Evolutionary conservation across 73 alveolate species (phyloP), one percentile per base, ranked within the genome.

Genomic region (Diophrys appendiculata): DNA sequence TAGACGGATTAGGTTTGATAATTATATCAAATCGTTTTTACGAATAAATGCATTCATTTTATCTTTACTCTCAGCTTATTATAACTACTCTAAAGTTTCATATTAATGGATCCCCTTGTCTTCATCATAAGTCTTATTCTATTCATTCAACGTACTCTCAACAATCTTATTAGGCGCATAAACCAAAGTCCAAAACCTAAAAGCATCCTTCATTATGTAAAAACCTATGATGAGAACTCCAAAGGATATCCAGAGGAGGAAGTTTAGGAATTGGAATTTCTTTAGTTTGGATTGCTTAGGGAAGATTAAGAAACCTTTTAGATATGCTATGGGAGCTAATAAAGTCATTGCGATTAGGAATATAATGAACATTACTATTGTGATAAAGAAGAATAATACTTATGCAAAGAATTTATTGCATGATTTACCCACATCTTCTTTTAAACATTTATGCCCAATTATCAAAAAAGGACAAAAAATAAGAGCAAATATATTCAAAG

Each of bases 391-490:
- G 65, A 52, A 77, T 8, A 34, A 23, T 2, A 67, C 26, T 34
- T 67, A 55, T 18, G 64, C 18, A 27, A 64, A 14, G 3, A 11
- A 22, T 23, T 31, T 29, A 67, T 77, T 77, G 23, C n/a, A 14
- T 67, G 14, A 30, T 54, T 68, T 24, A 22, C 56, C 54, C 13
- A 30, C 56, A 3, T 32, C 29, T n/a, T 67, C 55, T n/a, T n/a
- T n/a, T n/a, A n/a, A n/a, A n/a, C n/a, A n/a, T n/a, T n/a, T n/a
- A n/a, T n/a, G n/a, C n/a, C n/a, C 72, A 29, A 29, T 23, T 27
- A 77, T 22, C 11, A 77, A 32, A 3, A 79, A 65, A 25, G 92
- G 92, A 71, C 54, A 65, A 3, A 78, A 33, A 25, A 35, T 27
- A 34, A 84, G 35, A 1, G 76, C 52, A 0, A 84, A 5, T 8